Evolutionary conservation across 2,329 filamentous ascomycete species (phyloP).

Genomic region (Knufia fluminis): DNA sequence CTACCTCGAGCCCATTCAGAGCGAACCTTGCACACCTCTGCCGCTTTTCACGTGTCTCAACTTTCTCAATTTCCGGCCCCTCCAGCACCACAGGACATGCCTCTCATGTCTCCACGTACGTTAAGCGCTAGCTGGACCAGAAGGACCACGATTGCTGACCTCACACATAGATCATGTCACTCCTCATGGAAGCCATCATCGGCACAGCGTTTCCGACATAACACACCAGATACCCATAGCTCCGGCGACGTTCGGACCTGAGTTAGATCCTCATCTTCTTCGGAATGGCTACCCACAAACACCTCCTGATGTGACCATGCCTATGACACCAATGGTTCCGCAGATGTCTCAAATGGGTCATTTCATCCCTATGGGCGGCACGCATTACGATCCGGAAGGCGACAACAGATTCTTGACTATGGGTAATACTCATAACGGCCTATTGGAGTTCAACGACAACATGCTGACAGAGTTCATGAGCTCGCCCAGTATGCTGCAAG

Average conservation of each 20-base stretch:
- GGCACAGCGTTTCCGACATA: conserved; percentile 18
- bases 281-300: conserved; percentile 20
- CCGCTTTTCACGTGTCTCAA: conserved; percentile 21
- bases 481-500: conserved; percentile 19
- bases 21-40: conserved; percentile 18
- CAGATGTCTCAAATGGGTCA: conserved; percentile 21
- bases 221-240: conserved; percentile 19
- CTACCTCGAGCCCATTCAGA: conserved; percentile 20
- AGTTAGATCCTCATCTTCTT: conserved; percentile 17
- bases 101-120: conserved; percentile 18
- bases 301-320: conserved; percentile 20
- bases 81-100: conserved; percentile 11
- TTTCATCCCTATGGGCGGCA: conserved; percentile 20
- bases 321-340: conserved; percentile 23
- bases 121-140: not conserved
- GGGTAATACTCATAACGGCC: conserved; percentile 13
- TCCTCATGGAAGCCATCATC: conserved; percentile 9
- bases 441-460: conserved; percentile 22
- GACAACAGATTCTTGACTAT: conserved; percentile 23
- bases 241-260: conserved; percentile 15
- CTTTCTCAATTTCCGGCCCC: conserved; percentile 18
- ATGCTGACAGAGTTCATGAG: conserved; percentile 21
- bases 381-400: conserved; percentile 18
- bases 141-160: not conserved
- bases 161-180: not conserved